Evolutionary conservation across 345 rosid genomes (phyloP).

Genomic region (Zanthoxylum bungeanum): DNA sequence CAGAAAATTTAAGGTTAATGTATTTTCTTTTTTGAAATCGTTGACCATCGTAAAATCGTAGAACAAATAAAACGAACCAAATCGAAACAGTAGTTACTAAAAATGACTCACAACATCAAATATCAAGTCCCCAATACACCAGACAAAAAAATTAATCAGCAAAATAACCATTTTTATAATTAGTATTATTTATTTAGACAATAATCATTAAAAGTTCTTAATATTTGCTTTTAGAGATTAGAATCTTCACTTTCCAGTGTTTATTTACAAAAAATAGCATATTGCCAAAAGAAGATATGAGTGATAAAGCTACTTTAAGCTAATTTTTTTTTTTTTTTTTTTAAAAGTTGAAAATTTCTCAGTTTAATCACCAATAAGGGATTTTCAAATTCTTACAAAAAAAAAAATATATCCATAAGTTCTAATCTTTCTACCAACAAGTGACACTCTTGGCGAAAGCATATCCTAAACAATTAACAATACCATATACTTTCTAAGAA

Average conservation of each 20-base stretch:
- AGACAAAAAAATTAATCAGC: neutral
- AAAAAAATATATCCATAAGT: slow-evolving; percentile 19
- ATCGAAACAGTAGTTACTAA: neutral
- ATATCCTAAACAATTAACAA: slow-evolving; percentile 24
- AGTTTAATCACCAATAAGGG: too few species aligned
- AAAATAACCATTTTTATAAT: neutral
- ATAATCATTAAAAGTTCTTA: neutral
- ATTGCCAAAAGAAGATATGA: slow-evolving; percentile 25
- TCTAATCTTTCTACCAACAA: too few species aligned
- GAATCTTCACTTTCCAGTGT: slow-evolving; percentile 21
- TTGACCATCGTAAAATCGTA: too few species aligned
- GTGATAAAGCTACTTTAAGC: slow-evolving; percentile 41
- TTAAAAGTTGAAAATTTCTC: too few species aligned
- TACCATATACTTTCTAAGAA: slow-evolving; percentile 18
- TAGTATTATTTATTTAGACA: neutral
- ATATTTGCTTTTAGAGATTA: neutral
- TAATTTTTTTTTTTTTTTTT: too few species aligned
- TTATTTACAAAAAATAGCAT: slow-evolving; percentile 21
- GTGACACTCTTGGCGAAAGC: too few species aligned
- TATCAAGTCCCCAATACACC: neutral
- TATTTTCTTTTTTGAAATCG: too few species aligned
- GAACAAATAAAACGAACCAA: too few species aligned
- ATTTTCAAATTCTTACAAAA: too few species aligned
- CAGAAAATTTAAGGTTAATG: slow-evolving; percentile 6
- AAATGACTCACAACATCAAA: too few species aligned